Evolutionary conservation across 164 flowering plant species (phyloP).

Genomic region (Magnolia changhungtana): DNA sequence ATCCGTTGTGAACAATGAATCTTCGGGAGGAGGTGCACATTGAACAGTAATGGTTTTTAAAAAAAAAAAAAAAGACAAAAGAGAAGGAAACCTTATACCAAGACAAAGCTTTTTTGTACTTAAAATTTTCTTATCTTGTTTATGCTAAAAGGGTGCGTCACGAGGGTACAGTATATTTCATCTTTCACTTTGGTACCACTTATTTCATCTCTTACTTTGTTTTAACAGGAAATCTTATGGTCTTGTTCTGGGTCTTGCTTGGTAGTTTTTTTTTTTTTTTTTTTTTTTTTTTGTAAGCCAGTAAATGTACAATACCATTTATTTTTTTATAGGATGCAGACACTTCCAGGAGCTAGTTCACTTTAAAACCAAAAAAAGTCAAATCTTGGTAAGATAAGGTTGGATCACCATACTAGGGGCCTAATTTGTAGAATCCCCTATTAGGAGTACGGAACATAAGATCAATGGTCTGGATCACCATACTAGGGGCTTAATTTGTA

Average conservation of each 20-base stretch:
- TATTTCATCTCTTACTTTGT: not conserved
- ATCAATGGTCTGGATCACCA: too few species aligned
- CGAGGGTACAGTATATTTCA: not conserved
- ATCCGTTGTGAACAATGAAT: conserved; percentile 13
- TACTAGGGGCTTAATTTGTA: too few species aligned
- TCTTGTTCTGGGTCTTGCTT: not conserved
- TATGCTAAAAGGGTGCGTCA: not conserved
- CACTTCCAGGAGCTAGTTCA: too few species aligned
- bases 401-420: too few species aligned
- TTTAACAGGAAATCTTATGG: not conserved
- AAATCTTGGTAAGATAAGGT: too few species aligned
- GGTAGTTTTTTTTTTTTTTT: not conserved
- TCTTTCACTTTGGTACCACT: not conserved
- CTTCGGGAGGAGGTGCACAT: not conserved
- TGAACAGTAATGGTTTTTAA: not conserved
- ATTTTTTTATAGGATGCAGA: too few species aligned
- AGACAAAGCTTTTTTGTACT: not conserved
- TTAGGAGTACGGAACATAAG: too few species aligned
- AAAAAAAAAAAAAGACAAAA: not conserved
- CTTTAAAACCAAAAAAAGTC: too few species aligned
- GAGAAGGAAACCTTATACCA: not conserved
- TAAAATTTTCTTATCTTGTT: not conserved
- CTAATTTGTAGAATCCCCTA: too few species aligned
- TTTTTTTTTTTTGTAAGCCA: too few species aligned
- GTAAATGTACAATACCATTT: too few species aligned